These are phyloP conservation scores for Conringia planisiliqua DNA, from an alignment of 345 rosid genomes.

Conservation along the genomic window DNA sequence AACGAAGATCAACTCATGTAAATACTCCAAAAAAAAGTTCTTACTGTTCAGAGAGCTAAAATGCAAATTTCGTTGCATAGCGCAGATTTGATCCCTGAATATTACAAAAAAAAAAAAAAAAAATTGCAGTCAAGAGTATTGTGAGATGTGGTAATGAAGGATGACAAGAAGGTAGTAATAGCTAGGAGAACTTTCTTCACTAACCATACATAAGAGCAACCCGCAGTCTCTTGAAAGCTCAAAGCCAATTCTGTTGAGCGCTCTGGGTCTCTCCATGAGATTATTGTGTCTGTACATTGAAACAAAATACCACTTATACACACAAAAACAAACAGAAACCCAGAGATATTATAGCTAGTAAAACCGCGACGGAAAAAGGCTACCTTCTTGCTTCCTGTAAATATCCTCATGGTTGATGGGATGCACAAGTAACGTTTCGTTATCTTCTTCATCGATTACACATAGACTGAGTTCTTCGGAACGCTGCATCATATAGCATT, in stretches of 20 bases:
- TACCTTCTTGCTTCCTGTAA: constrained; percentile 99
- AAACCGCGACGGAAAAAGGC: constrained; percentile 2
- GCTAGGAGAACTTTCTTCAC: constrained; percentile 7
- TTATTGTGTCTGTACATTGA: constrained; percentile 71
- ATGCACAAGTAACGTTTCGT: constrained; percentile 81
- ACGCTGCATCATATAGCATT: constrained; percentile 51
- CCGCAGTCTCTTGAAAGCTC: constrained; percentile 92
- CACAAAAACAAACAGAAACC: not conserved
- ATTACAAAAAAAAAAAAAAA: constrained; percentile 9
- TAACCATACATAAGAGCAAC: constrained; percentile 88
- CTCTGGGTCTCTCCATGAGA: constrained; percentile 98
- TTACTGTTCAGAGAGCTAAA: constrained; percentile 77
- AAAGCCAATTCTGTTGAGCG: constrained; percentile 84
- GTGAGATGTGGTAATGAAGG: not conserved
- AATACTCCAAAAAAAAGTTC: constrained; percentile 33
- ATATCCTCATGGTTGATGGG: constrained; percentile 85
- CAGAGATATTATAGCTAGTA: not conserved
- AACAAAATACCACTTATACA: constrained; percentile 20
- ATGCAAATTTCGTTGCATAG: constrained; percentile 79
- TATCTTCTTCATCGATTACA: constrained; percentile 93
- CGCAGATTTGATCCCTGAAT: constrained; percentile 74
- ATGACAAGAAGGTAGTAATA: not conserved
- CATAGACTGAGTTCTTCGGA: constrained; percentile 80
- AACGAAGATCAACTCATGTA: not conserved
- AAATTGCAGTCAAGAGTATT: not conserved